Base-by-base conservation (phyloP, 2,329 filamentous ascomycete species). In the Rutstroemia sp. region DNA sequence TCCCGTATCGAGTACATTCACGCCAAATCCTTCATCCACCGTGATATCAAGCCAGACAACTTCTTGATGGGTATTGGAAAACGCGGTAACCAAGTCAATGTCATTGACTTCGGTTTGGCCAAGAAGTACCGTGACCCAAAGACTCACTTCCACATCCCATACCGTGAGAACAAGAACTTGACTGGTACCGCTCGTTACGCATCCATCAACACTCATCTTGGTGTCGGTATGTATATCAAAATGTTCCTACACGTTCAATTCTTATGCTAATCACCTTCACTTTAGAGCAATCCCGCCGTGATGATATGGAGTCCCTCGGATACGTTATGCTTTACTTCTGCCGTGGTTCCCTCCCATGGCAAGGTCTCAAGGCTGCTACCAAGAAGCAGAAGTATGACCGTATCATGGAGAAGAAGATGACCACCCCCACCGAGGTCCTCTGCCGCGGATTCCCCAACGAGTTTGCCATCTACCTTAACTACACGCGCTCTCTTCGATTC, bases 361-460 rank as follows among this genome's bases (percentile, higher is more conserved):
- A 88, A 69, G 84, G 84, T 8, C 75, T 88, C 61, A 88, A 88
- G 75, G 84, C 84, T 70, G 84, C 83, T 30, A 87, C 84, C 48
- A 87, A 87, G 73, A 87, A 99, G 83, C 94, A 99, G 72, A 99
- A 99, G 77, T 99, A 99, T 72, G 94, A 99, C 76, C 97, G 97
- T 81, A 99, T 99, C 73, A 92, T 94, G 47, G 92, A 99, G 79
- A 97, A 99, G 87, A 99, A 99, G 79, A 94, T 97, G 77, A 96
- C 92, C 0, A 97, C 94, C 21, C 83, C 84, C 5, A 95, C 97
- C 76, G 96, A 96, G 76, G 94, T 99, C 67, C 83, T 99, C 16
- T 97, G 92, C 71, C 92, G 96, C 66, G 88, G 90, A 51, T 97
- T 95, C 75, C 92, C 94, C 63, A 89, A 96, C 71, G 92, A 99